Evolutionary conservation across 805 yeast species (phyloP), one percentile per base, ranked within the genome.

Genomic region (Starmerella vaccinii): DNA sequence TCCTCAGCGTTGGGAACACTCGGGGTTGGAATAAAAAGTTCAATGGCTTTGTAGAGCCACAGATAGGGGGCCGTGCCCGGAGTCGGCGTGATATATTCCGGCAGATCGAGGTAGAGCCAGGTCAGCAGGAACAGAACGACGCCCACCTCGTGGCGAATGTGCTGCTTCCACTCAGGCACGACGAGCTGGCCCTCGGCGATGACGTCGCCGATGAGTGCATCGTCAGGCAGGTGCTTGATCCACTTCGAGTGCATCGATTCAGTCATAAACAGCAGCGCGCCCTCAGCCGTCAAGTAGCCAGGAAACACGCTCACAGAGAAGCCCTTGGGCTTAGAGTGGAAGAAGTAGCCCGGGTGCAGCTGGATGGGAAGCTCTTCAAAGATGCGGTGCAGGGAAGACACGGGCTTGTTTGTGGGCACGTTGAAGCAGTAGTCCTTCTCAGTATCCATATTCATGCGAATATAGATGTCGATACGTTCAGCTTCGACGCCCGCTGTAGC

Each of bases 81-180:
- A 4, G 97, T 90, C 44, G 97, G 97, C 32, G 89, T 77, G 49
- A 87, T 71, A 59, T 72, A 76, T 62, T 87, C 95, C 1, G 98
- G 98, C 64, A 92, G 74, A 69, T 92, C 97, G 1, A 95, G 81
- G 66, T 89, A 92, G 52, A 92, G 75, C 97, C 98, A 92, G 16
- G 69, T 67, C 9, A 75, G 47, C 16, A 70, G 47, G 4, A 69
- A 51, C 13, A 57, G 39, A 37, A 60, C 32, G 3, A 61, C 59
- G 4, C 57, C 47, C 37, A 60, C 1, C 30, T 71, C 57, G 27
- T 71, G 60, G 15, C 53, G 39, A 16, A 50, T 43, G 57, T 72
- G 69, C 56, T 66, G 73, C 26, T 70, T 72, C 88, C 94, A 86
- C 23, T 72, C 65, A 4, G 95, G 95, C 18, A 82, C 61, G 51